Conservation (phyloP, 257 asterid species). For the Voacanga thouarsii region DNA sequence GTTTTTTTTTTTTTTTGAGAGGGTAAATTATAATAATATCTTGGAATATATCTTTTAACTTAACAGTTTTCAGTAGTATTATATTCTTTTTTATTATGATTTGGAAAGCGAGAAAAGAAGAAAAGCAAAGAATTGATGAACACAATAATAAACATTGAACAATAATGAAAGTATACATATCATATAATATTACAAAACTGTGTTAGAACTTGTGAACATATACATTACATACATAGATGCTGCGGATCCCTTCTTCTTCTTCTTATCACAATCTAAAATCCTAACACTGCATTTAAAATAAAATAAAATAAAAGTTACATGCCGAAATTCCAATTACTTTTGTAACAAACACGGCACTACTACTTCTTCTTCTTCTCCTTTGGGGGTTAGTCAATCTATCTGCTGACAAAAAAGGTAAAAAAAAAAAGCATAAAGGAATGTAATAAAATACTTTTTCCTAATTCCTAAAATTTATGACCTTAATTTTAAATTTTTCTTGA, state of each 20-base stretch:
- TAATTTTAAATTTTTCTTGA: neutral
- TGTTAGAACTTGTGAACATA: conserved; percentile 19
- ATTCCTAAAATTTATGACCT: conserved; percentile 15
- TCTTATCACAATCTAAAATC: conserved; percentile 22
- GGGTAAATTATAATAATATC: no score
- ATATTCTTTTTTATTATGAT: no score
- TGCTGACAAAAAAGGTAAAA: conserved; percentile 1
- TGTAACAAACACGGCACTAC: conserved; percentile 22
- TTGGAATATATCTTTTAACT: no score
- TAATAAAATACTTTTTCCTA: conserved; percentile 13
- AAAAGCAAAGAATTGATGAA: neutral
- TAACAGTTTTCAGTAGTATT: no score
- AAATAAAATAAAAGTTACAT: neutral
- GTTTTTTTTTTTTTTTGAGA: no score
- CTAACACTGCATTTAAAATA: conserved; percentile 20
- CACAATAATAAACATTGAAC: neutral
- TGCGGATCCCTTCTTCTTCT: neutral
- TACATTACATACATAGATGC: conserved; percentile 25
- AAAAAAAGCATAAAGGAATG: conserved; percentile 5
- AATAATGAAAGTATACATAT: conserved; percentile 9
- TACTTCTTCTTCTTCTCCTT: no score
- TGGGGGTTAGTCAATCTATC: conserved; percentile 7
- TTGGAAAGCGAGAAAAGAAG: neutral
- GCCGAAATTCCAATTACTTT: conserved; percentile 26
- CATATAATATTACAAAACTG: conserved; percentile 23